These are phyloP conservation scores for Solanum hybrid DNA, from an alignment of 305 asterid species.

Conservation along the genomic window DNA sequence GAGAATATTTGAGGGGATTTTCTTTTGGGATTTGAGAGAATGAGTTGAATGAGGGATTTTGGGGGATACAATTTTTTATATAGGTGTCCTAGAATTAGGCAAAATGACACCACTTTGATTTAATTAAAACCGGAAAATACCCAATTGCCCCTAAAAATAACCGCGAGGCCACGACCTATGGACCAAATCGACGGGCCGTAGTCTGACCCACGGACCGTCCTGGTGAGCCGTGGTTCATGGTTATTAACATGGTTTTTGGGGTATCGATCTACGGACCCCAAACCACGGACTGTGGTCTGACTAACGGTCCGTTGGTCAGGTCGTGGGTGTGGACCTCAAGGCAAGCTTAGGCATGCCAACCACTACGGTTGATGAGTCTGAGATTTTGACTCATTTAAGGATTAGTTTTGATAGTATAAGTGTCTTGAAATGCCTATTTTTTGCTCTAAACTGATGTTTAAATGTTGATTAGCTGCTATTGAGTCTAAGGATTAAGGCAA, in stretches of 20 bases:
- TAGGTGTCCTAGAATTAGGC: not conserved
- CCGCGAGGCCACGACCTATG: not conserved
- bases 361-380: not conserved
- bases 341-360: not conserved
- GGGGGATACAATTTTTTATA: not conserved
- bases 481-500: not conserved
- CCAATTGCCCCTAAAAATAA: not conserved
- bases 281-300: not conserved
- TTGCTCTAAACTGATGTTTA: not conserved
- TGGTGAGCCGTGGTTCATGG: not conserved
- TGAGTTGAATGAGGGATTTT: too few species aligned
- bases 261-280: not conserved
- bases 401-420: too few species aligned
- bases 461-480: not conserved
- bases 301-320: not conserved
- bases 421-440: not conserved
- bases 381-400: not conserved
- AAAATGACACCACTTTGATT: not conserved
- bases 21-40: too few species aligned
- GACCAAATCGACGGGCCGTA: not conserved
- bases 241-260: not conserved
- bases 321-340: not conserved
- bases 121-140: not conserved
- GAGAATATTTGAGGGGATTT: too few species aligned
- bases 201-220: not conserved